phyloP scores from a whole-genome alignment of 129 eudicot species.

The Silybum marianum region DNA sequence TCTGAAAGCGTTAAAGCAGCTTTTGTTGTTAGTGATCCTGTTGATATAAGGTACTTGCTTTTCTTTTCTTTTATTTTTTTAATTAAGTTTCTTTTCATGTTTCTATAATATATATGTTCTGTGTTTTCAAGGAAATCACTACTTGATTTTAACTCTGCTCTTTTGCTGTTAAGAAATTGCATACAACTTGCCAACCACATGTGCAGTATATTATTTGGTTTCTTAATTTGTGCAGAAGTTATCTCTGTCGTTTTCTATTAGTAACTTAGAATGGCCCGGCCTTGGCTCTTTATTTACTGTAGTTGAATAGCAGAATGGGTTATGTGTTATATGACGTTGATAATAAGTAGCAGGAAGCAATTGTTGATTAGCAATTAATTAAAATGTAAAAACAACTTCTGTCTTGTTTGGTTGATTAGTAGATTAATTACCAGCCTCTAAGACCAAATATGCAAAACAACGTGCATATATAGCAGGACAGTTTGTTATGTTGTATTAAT shows the following conservation, averaged over 20 bases:
- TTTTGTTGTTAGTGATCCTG: constrained; percentile 75
- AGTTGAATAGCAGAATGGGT: neutral
- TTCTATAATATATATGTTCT: too few species aligned
- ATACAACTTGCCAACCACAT: neutral
- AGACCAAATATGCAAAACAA: too few species aligned
- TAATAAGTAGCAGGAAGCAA: neutral
- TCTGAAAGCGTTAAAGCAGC: constrained; percentile 60
- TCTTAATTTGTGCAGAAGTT: neutral
- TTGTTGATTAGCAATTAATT: too few species aligned
- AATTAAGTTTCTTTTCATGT: too few species aligned
- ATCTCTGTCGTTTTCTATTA: neutral
- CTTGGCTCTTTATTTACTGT: neutral
- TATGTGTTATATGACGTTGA: neutral
- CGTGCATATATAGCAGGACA: too few species aligned
- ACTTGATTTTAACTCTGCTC: neutral
- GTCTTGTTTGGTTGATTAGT: too few species aligned
- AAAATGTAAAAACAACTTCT: too few species aligned
- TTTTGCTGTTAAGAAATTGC: neutral
- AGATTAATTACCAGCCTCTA: too few species aligned
- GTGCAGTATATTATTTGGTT: neutral
- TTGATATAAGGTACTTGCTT: constrained; percentile 59
- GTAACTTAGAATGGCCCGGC: neutral
- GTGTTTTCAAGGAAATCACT: too few species aligned
- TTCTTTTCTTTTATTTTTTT: too few species aligned
- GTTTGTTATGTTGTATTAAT: too few species aligned